Percentiles rank a stretch among this genome's conserved stretches.
phyloP scores from a whole-genome alignment of 352 stramenopile genomes.

The Discostella stelligera region DNA sequence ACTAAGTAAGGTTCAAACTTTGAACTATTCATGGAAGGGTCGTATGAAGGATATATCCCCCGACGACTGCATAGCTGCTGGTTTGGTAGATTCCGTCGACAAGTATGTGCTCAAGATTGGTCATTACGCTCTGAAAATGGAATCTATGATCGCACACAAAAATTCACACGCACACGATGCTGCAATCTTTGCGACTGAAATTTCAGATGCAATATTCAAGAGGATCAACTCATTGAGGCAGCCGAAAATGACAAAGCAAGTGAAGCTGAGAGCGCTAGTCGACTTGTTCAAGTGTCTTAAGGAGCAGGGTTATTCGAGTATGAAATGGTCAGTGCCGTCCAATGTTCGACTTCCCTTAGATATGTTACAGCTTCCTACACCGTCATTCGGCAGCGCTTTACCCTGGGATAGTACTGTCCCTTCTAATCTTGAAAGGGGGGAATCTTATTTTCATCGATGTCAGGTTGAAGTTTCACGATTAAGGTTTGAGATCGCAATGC shows the following conservation, averaged over 20 bases:
- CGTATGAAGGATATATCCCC: slow-evolving; percentile 21
- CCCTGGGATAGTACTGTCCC: slow-evolving; percentile 21
- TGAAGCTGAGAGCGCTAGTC: slow-evolving; percentile 96
- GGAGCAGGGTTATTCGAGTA: slow-evolving; percentile 67
- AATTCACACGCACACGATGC: slow-evolving; percentile 59
- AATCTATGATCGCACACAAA: slow-evolving; percentile 44
- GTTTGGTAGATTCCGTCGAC: slow-evolving; percentile 39
- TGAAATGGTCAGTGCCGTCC: slow-evolving; percentile 74
- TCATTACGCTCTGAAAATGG: slow-evolving; percentile 74
- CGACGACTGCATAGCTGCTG: slow-evolving; percentile 41
- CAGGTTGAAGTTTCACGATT: slow-evolving; percentile 69
- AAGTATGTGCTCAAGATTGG: slow-evolving; percentile 54
- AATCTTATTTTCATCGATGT: slow-evolving; percentile 78
- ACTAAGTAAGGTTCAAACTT: slow-evolving; percentile 20
- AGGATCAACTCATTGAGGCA: slow-evolving; percentile 88
- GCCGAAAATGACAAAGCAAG: slow-evolving; percentile 88
- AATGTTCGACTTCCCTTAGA: slow-evolving; percentile 65
- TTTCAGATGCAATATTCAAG: slow-evolving; percentile 93
- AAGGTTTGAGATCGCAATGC: slow-evolving; percentile 67
- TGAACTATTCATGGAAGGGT: slow-evolving; percentile 17
- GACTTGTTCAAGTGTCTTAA: slow-evolving; percentile 89
- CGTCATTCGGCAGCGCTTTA: slow-evolving; percentile 30
- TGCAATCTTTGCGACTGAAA: slow-evolving; percentile 84
- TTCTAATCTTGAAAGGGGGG: slow-evolving; percentile 51
- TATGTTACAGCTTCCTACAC: slow-evolving; percentile 72